phyloP scores from a whole-genome alignment of 192 early-diverging fungal genomes.

The Backusella sp. region DNA sequence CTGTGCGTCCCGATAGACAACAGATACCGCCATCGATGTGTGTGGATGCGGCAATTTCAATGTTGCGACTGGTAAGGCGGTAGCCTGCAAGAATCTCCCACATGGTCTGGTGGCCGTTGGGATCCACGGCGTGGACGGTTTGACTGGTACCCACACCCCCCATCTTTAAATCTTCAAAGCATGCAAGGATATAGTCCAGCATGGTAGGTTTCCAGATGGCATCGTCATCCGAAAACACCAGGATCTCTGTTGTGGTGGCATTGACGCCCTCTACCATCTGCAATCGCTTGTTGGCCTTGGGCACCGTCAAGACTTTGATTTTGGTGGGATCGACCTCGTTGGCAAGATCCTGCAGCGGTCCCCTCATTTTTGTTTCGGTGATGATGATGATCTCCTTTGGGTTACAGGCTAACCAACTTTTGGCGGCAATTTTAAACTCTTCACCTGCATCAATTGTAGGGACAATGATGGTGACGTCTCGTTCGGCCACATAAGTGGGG shows the following conservation, averaged over 20 bases:
- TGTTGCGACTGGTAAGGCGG: slow-evolving; percentile 66
- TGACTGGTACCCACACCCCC: slow-evolving; percentile 69
- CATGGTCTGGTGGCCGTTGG: slow-evolving; percentile 53
- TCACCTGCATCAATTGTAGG: slow-evolving; percentile 74
- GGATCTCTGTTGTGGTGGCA: slow-evolving; percentile 57
- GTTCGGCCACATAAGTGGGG: slow-evolving; percentile 51
- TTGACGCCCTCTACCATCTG: slow-evolving; percentile 71
- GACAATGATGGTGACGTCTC: slow-evolving; percentile 69
- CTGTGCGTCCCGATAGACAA: slow-evolving; percentile 69
- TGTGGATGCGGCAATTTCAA: slow-evolving; percentile 69
- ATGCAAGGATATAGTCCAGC: slow-evolving; percentile 63
- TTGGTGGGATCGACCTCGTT: slow-evolving; percentile 54
- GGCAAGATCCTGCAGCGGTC: slow-evolving; percentile 51
- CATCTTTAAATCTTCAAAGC: slow-evolving; percentile 68
- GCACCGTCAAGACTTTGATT: slow-evolving; percentile 57
- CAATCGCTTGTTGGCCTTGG: slow-evolving; percentile 61
- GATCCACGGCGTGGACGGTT: slow-evolving; percentile 53
- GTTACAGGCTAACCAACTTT: slow-evolving; percentile 59
- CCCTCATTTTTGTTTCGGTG: slow-evolving; percentile 54
- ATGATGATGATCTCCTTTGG: slow-evolving; percentile 73
- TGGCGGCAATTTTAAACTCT: slow-evolving; percentile 67
- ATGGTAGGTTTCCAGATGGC: slow-evolving; percentile 62
- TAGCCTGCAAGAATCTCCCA: slow-evolving; percentile 73
- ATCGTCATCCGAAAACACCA: slow-evolving; percentile 70
- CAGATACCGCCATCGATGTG: slow-evolving; percentile 75